Base-by-base conservation (phyloP, 768 basidiomycete species). In the Leccinellum albellum region DNA sequence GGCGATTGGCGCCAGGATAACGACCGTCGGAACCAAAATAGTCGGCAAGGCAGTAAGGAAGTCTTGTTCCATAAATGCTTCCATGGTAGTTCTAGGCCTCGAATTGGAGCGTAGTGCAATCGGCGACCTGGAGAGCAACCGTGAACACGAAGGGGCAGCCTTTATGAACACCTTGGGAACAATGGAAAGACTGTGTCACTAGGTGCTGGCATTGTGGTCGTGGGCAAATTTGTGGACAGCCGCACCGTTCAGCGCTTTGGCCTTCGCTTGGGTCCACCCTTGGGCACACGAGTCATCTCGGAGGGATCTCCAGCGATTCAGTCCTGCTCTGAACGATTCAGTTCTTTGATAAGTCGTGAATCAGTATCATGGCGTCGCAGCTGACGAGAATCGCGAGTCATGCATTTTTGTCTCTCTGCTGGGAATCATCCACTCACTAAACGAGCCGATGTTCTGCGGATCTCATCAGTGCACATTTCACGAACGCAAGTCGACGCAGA, bases 1-100 rank as follows among this genome's bases (percentile, higher is more conserved):
- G 35, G 57, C 51, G 24, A 66, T 20, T 0, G 66, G 56, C 1
- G 29, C 61, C 1, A 70, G 46, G 20, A 64, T 44, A 1, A 59
- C 2, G 28, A 59, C 12, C 20, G 53, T 33, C 4, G 59, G 50
- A 26, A 62, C 50, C 52, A 66, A 44, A 23, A 59, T 31, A 37
- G 60, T 52, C 26, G 57, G 55, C 23, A 69, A 28, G 32, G 49
- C 45, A 35, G 45, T 31, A 3, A 53, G 31, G n/a, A 56, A 14
- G n/a, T 51, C 33, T 12, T 23, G 56, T 31, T 60, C 51, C 50
- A 57, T 17, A 35, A 56, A 48, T 6, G 32, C 15, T 17, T 51
- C 32, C 54, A 59, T 57, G 40, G 10, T 29, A 7, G 29, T 20
- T 26, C 35, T 56, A 15, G 24, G 26, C 17, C 29, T 51, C 13